Conservation (phyloP, 2,329 filamentous ascomycete species). For the Colletotrichum liaoningense region DNA sequence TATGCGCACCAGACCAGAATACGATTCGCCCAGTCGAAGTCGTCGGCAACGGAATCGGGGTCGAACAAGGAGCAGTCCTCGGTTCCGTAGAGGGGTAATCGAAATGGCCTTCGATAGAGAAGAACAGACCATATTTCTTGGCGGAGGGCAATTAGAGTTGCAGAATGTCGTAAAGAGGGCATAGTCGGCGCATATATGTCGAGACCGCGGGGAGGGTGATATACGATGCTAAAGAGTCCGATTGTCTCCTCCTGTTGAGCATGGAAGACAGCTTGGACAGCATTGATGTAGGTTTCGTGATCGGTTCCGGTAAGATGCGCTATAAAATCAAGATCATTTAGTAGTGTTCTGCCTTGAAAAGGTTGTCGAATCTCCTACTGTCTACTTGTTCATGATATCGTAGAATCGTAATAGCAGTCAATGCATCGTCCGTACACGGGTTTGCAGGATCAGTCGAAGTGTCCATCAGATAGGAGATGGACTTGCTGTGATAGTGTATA, state of each 20-base stretch:
- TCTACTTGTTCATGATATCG: constrained; percentile 20
- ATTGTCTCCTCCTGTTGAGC: constrained; percentile 20
- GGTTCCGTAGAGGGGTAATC: constrained; percentile 13
- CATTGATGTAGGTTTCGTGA: constrained; percentile 16
- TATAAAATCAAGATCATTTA: not conserved
- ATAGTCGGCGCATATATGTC: constrained; percentile 16
- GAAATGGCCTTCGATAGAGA: constrained; percentile 15
- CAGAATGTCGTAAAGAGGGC: constrained; percentile 12
- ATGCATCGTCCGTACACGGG: constrained; percentile 17
- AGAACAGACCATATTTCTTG: constrained; percentile 26
- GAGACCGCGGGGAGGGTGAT: not conserved
- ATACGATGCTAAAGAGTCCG: constrained; percentile 6
- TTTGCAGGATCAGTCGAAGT: constrained; percentile 9
- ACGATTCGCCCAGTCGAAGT: constrained; percentile 69
- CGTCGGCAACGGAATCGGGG: constrained; percentile 47
- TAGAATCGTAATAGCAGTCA: constrained; percentile 14
- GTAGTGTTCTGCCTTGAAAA: no score
- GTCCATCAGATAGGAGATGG: constrained; percentile 11
- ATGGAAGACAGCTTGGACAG: constrained; percentile 15
- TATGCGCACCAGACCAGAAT: constrained; percentile 72
- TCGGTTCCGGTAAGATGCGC: constrained; percentile 17
- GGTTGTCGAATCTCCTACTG: not conserved
- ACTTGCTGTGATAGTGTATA: constrained; percentile 15
- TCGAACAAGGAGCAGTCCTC: constrained; percentile 17
- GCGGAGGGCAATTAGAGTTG: not conserved